Evolutionary conservation across 169 alveolate species (phyloP).

Genomic region (Plasmodium gallinaceum): DNA sequence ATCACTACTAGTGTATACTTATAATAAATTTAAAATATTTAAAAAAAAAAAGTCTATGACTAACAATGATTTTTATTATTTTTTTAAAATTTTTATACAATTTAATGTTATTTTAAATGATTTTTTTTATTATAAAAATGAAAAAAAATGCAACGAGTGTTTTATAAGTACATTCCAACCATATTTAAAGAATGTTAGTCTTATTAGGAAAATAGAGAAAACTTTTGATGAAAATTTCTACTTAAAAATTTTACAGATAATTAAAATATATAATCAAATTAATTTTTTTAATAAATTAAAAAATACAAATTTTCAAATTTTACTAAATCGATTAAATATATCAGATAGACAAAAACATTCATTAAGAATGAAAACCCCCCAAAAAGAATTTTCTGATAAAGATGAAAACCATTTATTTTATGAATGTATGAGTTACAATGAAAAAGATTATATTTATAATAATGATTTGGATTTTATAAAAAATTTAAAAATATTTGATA

Average conservation of each 20-base stretch:
- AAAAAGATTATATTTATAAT: background rate
- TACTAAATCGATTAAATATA: slow-evolving; percentile 1
- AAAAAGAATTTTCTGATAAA: background rate
- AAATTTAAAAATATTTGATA: slow-evolving; percentile 43
- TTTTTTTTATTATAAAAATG: slow-evolving; percentile 43
- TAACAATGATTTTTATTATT: slow-evolving; percentile 3
- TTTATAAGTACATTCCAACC: slow-evolving; percentile 18
- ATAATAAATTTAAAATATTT: slow-evolving; percentile 28
- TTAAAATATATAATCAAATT: slow-evolving; percentile 55
- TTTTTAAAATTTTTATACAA: slow-evolving; percentile 51
- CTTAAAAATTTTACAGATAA: slow-evolving; percentile 24
- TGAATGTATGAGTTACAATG: slow-evolving; percentile 55
- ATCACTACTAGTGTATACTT: slow-evolving; percentile 55
- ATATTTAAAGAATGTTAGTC: slow-evolving; percentile 13
- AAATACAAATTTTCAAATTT: slow-evolving; percentile 10
- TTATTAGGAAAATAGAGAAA: background rate
- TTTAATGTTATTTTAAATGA: slow-evolving; percentile 46
- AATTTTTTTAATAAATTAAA: slow-evolving; percentile 61
- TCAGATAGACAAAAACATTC: background rate
- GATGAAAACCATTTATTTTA: slow-evolving; percentile 40
- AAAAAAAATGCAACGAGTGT: slow-evolving; percentile 19
- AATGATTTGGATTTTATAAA: slow-evolving; percentile 17
- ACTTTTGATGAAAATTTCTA: slow-evolving; percentile 30
- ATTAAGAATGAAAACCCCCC: background rate
- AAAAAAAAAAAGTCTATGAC: slow-evolving; percentile 12